Evolutionary conservation across 805 yeast species (phyloP), one percentile per base, ranked within the genome.

Genomic region (Candida hispaniensis): DNA sequence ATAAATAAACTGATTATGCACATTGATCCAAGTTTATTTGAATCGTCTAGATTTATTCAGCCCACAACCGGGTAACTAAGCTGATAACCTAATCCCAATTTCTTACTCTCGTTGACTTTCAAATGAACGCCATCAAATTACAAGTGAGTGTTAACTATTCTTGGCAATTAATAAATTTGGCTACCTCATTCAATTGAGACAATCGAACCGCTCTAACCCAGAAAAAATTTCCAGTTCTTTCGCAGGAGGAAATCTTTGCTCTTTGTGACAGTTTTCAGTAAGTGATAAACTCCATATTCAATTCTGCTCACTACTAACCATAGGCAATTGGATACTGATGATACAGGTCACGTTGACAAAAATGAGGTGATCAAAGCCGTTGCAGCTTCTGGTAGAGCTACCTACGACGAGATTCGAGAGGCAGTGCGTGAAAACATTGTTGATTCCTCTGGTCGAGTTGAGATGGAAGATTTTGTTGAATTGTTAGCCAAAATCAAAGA

Each of bases 401-500:
- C 85, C 18, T 91, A 91, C 52, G 98, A 91, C 58, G 80, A 78
- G 46, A 88, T 93, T 14, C 77, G 98, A 63, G 94, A 85, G 56
- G 81, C 96, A 2, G 68, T 91, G 54, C 91, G 91, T 54, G 71
- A 70, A 35, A 96, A 85, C 30, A 76, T 78, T 46, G 93, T 91
- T 19, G 98, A 91, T 60, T 94, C 97, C 10, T 79, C 94, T 4
- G 98, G 98, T 15, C 88, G 81, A 53, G 96, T 91, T 36, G 98
- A 91, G 56, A 63, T 91, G 52, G 98, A 91, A 41, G 98, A 91
- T 55, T 91, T 73, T 52, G 96, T 88, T 19, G 79, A 61, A 46
- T 74, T 91, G 48, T 69, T 79, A 39, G 80, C 93, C 18, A 83
- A 82, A 54, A 66, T 86, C 44, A 78, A 77, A 51, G 88, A 73